phyloP scores from a whole-genome alignment of 1,284 basidiomycete genomes.

The Rhizoctonia solani region DNA sequence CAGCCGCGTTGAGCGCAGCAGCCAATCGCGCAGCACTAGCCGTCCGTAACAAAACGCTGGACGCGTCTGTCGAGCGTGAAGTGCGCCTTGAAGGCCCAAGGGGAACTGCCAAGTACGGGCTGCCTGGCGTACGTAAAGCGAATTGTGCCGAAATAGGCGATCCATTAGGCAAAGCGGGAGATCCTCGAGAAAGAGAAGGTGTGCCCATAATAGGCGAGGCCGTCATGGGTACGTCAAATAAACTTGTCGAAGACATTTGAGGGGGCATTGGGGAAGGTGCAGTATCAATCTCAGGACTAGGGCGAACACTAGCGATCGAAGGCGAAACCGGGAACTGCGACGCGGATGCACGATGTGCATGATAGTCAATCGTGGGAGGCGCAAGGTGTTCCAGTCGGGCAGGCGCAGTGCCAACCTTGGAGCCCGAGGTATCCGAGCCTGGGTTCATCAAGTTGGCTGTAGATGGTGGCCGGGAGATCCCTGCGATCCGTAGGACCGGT shows the following conservation, averaged over 20 bases:
- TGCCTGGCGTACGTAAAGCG: neutral
- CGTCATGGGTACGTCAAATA: constrained; percentile 15
- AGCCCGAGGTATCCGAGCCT: neutral
- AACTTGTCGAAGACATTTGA: neutral
- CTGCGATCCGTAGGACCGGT: constrained; percentile 14
- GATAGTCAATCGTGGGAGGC: neutral
- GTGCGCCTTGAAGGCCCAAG: neutral
- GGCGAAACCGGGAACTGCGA: constrained; percentile 10
- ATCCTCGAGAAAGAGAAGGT: neutral
- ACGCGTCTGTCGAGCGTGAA: constrained; percentile 10
- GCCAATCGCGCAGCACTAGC: constrained; percentile 28
- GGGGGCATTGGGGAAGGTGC: neutral
- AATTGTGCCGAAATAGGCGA: constrained; percentile 10
- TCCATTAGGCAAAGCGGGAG: neutral
- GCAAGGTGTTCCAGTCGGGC: neutral
- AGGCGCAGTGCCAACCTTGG: neutral
- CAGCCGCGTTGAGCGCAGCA: constrained; percentile 27
- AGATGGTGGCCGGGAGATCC: constrained; percentile 7
- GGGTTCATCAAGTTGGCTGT: neutral
- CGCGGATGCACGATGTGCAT: constrained; percentile 6
- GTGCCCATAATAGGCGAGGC: neutral
- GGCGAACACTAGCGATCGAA: neutral
- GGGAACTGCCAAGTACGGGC: constrained; percentile 13
- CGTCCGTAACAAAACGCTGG: constrained; percentile 18
- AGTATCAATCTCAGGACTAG: neutral